These are phyloP conservation scores for Fusarium sp. DNA, from an alignment of 2,329 filamentous ascomycete genomes.

Conservation along the genomic window DNA sequence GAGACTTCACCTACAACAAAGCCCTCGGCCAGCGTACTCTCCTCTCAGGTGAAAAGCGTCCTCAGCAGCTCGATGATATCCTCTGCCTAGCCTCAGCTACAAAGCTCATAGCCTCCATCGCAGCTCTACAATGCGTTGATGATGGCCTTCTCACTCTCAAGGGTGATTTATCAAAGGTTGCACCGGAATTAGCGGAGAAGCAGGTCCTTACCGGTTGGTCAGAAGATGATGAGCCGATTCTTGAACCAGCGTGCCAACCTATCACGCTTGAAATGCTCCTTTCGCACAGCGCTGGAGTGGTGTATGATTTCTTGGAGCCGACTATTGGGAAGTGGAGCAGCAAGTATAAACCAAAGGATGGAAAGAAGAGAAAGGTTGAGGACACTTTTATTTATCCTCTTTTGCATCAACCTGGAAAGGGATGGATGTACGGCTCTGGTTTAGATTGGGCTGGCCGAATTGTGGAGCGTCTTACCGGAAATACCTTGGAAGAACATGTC, in stretches of 20 bases:
- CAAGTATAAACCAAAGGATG: conserved; percentile 42
- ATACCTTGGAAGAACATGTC: conserved; percentile 57
- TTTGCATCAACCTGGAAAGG: conserved; percentile 61
- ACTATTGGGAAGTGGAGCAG: conserved; percentile 51
- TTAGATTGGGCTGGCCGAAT: conserved; percentile 66
- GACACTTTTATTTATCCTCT: conserved; percentile 59
- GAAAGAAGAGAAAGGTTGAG: conserved; percentile 51
- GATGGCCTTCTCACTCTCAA: conserved; percentile 60
- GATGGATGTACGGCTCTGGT: conserved; percentile 63
- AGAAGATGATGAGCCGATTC: conserved; percentile 53
- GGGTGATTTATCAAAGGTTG: conserved; percentile 57
- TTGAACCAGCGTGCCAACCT: conserved; percentile 49
- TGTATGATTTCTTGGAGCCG: conserved; percentile 58
- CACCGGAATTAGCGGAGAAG: conserved; percentile 62
- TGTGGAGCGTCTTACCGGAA: conserved; percentile 60
- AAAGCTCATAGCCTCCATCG: conserved; percentile 63
- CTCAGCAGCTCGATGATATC: conserved; percentile 53
- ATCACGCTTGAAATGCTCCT: conserved; percentile 65
- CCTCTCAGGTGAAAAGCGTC: conserved; percentile 53
- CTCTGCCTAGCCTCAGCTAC: conserved; percentile 53
- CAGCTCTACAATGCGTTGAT: conserved; percentile 67
- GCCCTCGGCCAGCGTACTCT: conserved; percentile 55
- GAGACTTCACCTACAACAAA: conserved; percentile 55
- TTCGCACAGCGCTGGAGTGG: conserved; percentile 62
- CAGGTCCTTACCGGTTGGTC: conserved; percentile 61